Base-by-base conservation (phyloP, 2,329 filamentous ascomycete species). In the Arthrobotrys musiformis region DNA sequence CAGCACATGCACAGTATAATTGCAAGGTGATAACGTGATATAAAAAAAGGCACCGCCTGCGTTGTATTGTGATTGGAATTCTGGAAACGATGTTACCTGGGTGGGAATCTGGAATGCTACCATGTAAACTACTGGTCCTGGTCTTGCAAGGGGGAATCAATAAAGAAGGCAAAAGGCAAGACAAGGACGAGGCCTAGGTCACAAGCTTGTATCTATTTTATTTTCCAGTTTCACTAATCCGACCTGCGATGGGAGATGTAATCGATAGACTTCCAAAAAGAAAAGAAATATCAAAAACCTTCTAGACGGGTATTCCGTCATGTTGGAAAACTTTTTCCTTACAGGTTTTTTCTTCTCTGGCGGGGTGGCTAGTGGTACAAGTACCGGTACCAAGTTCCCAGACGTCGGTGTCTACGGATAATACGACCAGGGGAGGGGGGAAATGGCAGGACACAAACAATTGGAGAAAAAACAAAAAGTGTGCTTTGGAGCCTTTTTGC, bases 301-400 rank as follows among this genome's bases (percentile, higher is more conserved):
- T 56, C 50, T 52, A n/a, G 50, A 56, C 50, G 50, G 50, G 22
- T 35, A 56, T 56, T 28, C 50, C 50, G 50, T 28, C 50, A 19
- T 22, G 28, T 33, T 22, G 17, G 26, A 30, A n/a, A n/a, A n/a
- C n/a, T 56, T 56, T 28, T 19, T 4, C 19, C 28, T 30, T 4
- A 42, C 40, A 42, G 13, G 48, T 52, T n/a, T 17, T 15, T 28
- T 24, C 2, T n/a, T 50, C 13, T 28, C 3, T 11, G 5, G 11
- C n/a, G n/a, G n/a, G n/a, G n/a, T n/a, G n/a, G n/a, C n/a, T n/a
- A n/a, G n/a, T n/a, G 46, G 5, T 28, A 19, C 22, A 9, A 28
- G 26, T 33, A 33, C 50, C 48, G 17, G 48, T 30, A 52, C 28
- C 50, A 19, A 22, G 24, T 26, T 13, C 24, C 50, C n/a, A 26